phyloP scores from a whole-genome alignment of 345 rosid species.

The Laguncularia racemosa region DNA sequence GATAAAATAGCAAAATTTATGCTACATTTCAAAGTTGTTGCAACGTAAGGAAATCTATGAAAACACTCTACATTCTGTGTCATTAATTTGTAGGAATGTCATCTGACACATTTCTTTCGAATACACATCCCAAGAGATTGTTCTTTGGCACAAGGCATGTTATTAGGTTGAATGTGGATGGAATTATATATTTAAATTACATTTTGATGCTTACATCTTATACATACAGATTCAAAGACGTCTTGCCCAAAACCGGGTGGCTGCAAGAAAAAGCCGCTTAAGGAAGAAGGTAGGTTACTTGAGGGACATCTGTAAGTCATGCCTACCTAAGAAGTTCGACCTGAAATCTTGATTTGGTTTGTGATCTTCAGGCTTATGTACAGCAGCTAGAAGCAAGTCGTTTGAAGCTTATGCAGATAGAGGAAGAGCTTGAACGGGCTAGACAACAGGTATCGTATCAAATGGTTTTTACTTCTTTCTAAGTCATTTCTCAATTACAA shows the following conservation, averaged over 20 bases:
- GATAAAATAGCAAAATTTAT: too few relatives aligned
- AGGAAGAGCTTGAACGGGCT: constrained; percentile 73
- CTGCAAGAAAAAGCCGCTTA: constrained; percentile 96
- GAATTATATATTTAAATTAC: not conserved
- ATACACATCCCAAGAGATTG: too few relatives aligned
- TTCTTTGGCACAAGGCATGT: too few relatives aligned
- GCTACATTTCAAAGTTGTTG: too few relatives aligned
- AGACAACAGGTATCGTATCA: constrained; percentile 64
- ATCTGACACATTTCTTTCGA: too few relatives aligned
- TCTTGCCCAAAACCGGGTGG: constrained; percentile 95
- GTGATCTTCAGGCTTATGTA: constrained; percentile 74
- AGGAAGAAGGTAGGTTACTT: constrained; percentile 64
- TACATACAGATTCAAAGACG: constrained; percentile 68
- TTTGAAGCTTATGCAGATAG: constrained; percentile 71
- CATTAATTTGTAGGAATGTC: too few relatives aligned
- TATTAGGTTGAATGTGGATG: too few relatives aligned
- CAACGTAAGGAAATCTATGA: too few relatives aligned
- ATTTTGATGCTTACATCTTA: constrained; percentile 5
- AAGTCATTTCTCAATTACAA: not conserved
- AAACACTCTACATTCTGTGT: too few relatives aligned
- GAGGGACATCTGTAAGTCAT: not conserved
- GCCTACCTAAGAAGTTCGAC: not conserved
- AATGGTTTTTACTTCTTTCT: constrained; percentile 1
- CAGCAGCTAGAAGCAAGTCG: constrained; percentile 94
- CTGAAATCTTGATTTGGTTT: constrained; percentile 8